Base-by-base conservation (phyloP, 768 basidiomycete genomes). In the Cyathus striatus region DNA sequence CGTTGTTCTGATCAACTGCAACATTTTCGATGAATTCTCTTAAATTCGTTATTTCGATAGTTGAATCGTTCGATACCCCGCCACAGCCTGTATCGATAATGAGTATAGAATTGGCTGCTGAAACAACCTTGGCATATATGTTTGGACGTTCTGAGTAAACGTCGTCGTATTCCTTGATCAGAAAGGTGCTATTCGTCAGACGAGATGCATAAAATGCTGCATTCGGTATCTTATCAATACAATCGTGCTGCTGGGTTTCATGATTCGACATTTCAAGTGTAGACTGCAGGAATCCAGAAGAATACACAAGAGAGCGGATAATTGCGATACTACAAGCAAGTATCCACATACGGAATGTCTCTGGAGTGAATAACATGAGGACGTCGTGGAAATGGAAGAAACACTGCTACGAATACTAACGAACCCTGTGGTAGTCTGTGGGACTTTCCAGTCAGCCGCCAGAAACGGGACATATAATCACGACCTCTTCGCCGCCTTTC, bases 401-500 rank as follows among this genome's bases (percentile, higher is more conserved):
- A 30, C 35, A 37, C 35, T 10, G n/a, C n/a, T n/a, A n/a, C n/a
- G n/a, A n/a, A n/a, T n/a, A n/a, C n/a, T n/a, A n/a, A n/a, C n/a
- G n/a, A n/a, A n/a, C n/a, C n/a, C n/a, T n/a, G n/a, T n/a, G n/a
- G n/a, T n/a, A n/a, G n/a, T n/a, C n/a, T n/a, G n/a, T n/a, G n/a
- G n/a, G n/a, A n/a, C n/a, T n/a, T n/a, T n/a, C n/a, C n/a, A n/a
- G 37, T 63, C 60, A 89, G 23, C 88, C 88, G 4, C 90, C 89
- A 41, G 85, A 87, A 0, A 90, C 87, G 6, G 86, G 88, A 50
- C 83, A 84, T 33, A 91, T 90, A 20, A 90, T 72, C 12, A 81
- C 86, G 6, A 90, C 76, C 52, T 86, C 83, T 58, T 90, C 86
- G 17, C 86, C 87, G 9, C 85, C 84, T 35, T 60, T 70, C 10